phyloP scores from a whole-genome alignment of 2,329 filamentous ascomycete genomes.

The Immersiporthe knoxdaviesiana region DNA sequence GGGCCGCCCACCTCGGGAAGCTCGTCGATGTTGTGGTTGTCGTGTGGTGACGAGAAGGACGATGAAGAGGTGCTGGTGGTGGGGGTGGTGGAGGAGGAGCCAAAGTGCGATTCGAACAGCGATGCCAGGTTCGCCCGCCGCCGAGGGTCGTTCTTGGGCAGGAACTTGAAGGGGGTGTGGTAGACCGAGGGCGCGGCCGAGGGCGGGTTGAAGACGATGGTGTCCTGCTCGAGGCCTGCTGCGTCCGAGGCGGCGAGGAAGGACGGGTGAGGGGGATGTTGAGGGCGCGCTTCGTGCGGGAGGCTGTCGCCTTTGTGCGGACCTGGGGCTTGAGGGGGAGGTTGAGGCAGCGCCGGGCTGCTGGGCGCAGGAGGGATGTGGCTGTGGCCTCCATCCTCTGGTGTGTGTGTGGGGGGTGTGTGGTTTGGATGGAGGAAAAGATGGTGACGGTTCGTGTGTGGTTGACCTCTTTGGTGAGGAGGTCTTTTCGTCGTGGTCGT shows the following conservation, averaged over 20 bases:
- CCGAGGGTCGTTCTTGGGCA: constrained; percentile 60
- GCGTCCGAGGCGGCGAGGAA: constrained; percentile 49
- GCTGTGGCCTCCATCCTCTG: constrained; percentile 25
- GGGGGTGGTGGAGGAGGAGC: neutral
- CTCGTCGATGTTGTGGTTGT: constrained; percentile 3
- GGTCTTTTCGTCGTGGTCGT: neutral
- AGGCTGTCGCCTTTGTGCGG: constrained; percentile 54
- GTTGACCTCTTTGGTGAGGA: constrained; percentile 8
- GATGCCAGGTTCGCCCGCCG: constrained; percentile 52
- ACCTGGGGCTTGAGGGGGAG: constrained; percentile 28
- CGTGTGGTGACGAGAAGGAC: neutral
- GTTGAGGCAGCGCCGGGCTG: constrained; percentile 24
- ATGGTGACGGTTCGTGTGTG: neutral
- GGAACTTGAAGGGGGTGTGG: constrained; percentile 69
- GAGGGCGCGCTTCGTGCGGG: constrained; percentile 59
- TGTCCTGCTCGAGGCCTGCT: constrained; percentile 42
- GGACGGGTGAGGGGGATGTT: constrained; percentile 65
- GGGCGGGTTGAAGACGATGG: constrained; percentile 55
- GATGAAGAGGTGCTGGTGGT: neutral
- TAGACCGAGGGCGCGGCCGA: constrained; percentile 54
- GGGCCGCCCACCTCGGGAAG: constrained; percentile 29
- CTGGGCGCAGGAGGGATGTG: constrained; percentile 22
- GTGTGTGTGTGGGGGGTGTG: neutral
- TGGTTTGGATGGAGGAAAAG: neutral
- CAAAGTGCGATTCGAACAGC: constrained; percentile 42